phyloP scores from a whole-genome alignment of 2,329 filamentous ascomycete species.

The Polytolypa hystricis region DNA sequence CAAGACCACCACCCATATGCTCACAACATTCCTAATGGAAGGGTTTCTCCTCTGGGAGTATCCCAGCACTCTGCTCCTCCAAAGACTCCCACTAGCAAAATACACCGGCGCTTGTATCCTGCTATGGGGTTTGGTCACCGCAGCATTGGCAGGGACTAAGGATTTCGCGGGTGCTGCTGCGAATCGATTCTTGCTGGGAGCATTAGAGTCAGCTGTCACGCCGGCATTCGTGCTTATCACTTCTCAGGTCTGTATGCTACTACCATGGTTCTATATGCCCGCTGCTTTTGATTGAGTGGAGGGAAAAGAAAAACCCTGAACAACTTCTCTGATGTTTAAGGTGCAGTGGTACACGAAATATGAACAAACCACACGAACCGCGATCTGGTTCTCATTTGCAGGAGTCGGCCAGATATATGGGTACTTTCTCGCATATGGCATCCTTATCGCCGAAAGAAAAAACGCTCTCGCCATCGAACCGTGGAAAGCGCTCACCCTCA shows the following conservation, averaged over 20 bases:
- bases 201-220: conserved; percentile 58
- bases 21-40: background rate
- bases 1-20: conserved; percentile 2
- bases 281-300: too few species aligned
- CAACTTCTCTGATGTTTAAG: background rate
- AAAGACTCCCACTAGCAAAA: conserved; percentile 54
- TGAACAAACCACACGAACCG: conserved; percentile 53
- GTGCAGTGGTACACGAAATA: conserved; percentile 59
- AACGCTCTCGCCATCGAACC: conserved; percentile 49
- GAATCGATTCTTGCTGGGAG: conserved; percentile 56
- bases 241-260: conserved; percentile 34
- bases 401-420: conserved; percentile 54
- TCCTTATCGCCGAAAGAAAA: conserved; percentile 44
- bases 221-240: conserved; percentile 56
- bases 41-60: conserved; percentile 51
- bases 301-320: too few species aligned
- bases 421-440: conserved; percentile 52
- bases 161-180: conserved; percentile 52
- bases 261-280: too few species aligned
- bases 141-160: conserved; percentile 51
- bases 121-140: conserved; percentile 42
- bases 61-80: conserved; percentile 53
- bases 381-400: conserved; percentile 60
- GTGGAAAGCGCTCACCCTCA: conserved; percentile 54
- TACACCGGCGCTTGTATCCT: conserved; percentile 53